Conservation (phyloP, 176 grass and related monocot genomes). For the maize (Zea mays) region Zm-B73-REFERENCE-NAM-5.0 NC_050104.1:141542001-141542500, state of each 20-base stretch:
- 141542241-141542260: neutral
- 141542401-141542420: constrained; percentile 57
- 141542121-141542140: constrained; percentile 69
- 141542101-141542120: constrained; percentile 62
- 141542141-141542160: constrained; percentile 66
- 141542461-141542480: constrained; percentile 70
- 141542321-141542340: constrained; percentile 75
- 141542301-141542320: constrained; percentile 70
- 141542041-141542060: too few species aligned
- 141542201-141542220: neutral
- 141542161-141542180: constrained; percentile 52
- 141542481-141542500: constrained; percentile 77
- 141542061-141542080: too few species aligned
- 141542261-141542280: constrained; percentile 42
- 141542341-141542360: constrained; percentile 68
- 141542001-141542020: too few species aligned
- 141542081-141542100: too few species aligned
- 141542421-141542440: constrained; percentile 61
- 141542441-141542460: constrained; percentile 78
- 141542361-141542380: constrained; percentile 86
- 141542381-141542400: constrained; percentile 91
- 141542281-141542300: constrained; percentile 62
- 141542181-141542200: too few species aligned
- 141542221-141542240: neutral
- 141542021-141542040: too few species aligned